Evolutionary conservation across 2,329 filamentous ascomycete species (phyloP).

Genomic region (Rhynchosporium agropyri): DNA sequence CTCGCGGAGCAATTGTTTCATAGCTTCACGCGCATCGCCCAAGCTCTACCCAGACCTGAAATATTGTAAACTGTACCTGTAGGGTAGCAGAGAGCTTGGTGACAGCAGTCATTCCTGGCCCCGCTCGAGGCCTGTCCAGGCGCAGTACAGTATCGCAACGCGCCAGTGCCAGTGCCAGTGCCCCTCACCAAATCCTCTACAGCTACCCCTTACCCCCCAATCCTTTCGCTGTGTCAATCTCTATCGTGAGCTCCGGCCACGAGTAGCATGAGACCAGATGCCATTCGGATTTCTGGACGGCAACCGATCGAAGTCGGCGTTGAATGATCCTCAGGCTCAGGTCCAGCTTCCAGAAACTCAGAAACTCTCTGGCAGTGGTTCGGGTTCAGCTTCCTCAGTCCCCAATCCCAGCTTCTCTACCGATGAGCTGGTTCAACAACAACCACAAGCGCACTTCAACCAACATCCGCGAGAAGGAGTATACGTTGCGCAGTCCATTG

Average conservation of each 20-base stretch:
- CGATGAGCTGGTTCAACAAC: conserved; percentile 26
- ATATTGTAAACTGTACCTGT: conserved; percentile 14
- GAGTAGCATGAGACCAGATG: conserved; percentile 37
- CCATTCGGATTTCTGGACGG: conserved; percentile 39
- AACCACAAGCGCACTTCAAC: conserved; percentile 18
- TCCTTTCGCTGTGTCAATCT: conserved; percentile 16
- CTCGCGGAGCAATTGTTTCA: conserved; percentile 27
- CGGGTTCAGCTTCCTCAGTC: conserved; percentile 22
- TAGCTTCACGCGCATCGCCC: conserved; percentile 19
- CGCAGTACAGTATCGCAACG: neutral
- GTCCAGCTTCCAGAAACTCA: conserved; percentile 17
- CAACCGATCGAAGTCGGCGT: conserved; percentile 43
- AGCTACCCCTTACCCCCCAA: conserved; percentile 14
- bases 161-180: conserved; percentile 9
- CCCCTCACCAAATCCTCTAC: conserved; percentile 7
- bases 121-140: conserved; percentile 2
- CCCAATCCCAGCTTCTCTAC: conserved; percentile 20
- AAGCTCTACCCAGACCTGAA: conserved; percentile 6
- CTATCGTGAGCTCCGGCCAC: conserved; percentile 37
- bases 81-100: conserved; percentile 13
- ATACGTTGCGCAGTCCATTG: conserved; percentile 35
- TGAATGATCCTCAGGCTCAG: conserved; percentile 35
- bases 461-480: conserved; percentile 24
- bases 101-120: conserved; percentile 14
- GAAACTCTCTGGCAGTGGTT: conserved; percentile 21